These are phyloP conservation scores for Zygoascus hellenicus DNA, from an alignment of 1,139 yeast species.

Conservation along the genomic window DNA sequence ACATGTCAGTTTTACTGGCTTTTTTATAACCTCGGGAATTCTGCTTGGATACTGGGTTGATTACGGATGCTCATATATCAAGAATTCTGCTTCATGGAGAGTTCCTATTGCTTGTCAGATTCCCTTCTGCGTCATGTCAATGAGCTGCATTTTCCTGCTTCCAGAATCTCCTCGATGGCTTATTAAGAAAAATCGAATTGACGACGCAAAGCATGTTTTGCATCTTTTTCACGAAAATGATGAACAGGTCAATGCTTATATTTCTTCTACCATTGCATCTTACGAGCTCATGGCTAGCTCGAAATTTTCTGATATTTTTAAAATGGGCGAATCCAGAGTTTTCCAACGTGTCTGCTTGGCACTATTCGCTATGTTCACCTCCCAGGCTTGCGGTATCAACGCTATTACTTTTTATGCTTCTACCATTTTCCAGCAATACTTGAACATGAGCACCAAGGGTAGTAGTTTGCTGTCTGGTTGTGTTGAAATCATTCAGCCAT, in stretches of 20 bases:
- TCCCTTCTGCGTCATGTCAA: slow-evolving; percentile 16
- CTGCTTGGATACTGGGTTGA: slow-evolving; percentile 67
- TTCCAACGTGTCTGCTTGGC: slow-evolving; percentile 46
- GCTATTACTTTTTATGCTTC: slow-evolving; percentile 43
- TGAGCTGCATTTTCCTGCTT: slow-evolving; percentile 36
- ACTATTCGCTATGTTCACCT: slow-evolving; percentile 49
- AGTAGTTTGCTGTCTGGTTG: slow-evolving; percentile 38
- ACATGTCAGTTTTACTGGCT: slow-evolving; percentile 63
- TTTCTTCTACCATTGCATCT: slow-evolving; percentile 23
- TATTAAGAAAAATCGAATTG: slow-evolving; percentile 35
- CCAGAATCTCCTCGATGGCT: slow-evolving; percentile 70
- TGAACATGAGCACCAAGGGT: slow-evolving; percentile 37
- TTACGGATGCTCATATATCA: slow-evolving; percentile 41
- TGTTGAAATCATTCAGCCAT: slow-evolving; percentile 37
- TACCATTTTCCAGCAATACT: slow-evolving; percentile 39
- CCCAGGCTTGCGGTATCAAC: slow-evolving; percentile 67
- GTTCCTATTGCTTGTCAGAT: slow-evolving; percentile 37
- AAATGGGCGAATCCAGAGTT: slow-evolving; percentile 40
- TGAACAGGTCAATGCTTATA: slow-evolving; percentile 29
- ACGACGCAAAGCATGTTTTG: slow-evolving; percentile 46
- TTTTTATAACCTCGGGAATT: slow-evolving; percentile 65
- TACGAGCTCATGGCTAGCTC: slow-evolving; percentile 17
- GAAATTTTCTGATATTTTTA: slow-evolving; percentile 22
- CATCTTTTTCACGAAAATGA: slow-evolving; percentile 29
- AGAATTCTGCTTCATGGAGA: slow-evolving; percentile 49